Conservation (phyloP, 441 rosid genomes). For the Adansonia rubrostipa region DNA sequence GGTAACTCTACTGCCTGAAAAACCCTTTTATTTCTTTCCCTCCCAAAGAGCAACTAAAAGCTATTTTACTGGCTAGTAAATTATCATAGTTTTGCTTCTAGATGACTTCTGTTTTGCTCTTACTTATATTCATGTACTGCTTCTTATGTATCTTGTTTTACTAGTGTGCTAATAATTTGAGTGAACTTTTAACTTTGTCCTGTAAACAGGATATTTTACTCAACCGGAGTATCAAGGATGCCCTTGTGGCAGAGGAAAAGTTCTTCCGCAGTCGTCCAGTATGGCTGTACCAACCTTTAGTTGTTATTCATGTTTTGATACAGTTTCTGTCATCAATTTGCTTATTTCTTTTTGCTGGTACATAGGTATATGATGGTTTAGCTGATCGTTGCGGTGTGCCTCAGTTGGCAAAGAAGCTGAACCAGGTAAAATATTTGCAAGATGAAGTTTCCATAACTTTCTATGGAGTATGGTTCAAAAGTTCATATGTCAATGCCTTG, state of each 20-base stretch:
- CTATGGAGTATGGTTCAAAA: neutral
- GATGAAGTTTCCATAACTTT: conserved; percentile 16
- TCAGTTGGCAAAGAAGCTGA: conserved; percentile 88
- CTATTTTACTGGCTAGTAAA: neutral
- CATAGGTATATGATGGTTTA: conserved; percentile 77
- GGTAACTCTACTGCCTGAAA: neutral
- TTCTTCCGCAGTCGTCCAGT: conserved; percentile 95
- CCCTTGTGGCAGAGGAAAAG: conserved; percentile 86
- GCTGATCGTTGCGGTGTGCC: conserved; percentile 92
- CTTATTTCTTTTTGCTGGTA: conserved; percentile 10
- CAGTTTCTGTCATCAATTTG: conserved; percentile 16
- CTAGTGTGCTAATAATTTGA: neutral
- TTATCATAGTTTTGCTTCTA: conserved; percentile 15
- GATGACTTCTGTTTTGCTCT: neutral
- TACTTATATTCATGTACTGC: conserved; percentile 11
- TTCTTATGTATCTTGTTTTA: neutral
- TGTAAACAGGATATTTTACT: conserved; percentile 67
- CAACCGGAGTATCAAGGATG: conserved; percentile 89
- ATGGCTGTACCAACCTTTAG: conserved; percentile 40
- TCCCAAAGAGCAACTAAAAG: neutral
- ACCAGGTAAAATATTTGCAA: conserved; percentile 59
- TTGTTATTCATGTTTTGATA: conserved; percentile 19
- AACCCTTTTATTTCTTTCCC: conserved; percentile 14
- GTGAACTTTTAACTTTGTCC: conserved; percentile 15
- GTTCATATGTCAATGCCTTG: neutral